A percentile compares a stretch with the other conserved stretches of the same genome.
These are phyloP conservation scores for Cyberlindnera saturnus DNA, from an alignment of 805 yeast species.

Conservation along the genomic window DNA sequence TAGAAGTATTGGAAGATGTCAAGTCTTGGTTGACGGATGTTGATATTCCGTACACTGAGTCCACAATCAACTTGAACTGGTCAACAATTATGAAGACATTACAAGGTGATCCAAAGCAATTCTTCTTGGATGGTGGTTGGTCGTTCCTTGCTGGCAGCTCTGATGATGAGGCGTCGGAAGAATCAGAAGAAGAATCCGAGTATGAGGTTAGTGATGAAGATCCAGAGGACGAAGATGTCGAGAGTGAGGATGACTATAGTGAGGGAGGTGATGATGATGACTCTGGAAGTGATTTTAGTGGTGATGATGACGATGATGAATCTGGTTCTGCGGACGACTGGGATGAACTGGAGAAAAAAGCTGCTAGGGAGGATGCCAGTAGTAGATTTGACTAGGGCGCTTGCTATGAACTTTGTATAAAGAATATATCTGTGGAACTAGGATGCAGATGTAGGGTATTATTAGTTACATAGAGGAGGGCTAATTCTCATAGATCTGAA, in stretches of 20 bases:
- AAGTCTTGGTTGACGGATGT: slow-evolving; percentile 98
- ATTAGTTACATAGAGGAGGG: too few species aligned
- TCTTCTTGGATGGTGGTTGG: slow-evolving; percentile 96
- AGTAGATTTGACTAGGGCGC: slow-evolving; percentile 40
- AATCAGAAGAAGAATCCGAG: slow-evolving; percentile 65
- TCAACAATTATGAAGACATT: slow-evolving; percentile 90
- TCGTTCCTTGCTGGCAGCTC: slow-evolving; percentile 84
- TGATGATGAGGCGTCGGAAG: slow-evolving; percentile 59
- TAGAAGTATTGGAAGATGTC: slow-evolving; percentile 84
- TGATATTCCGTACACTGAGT: slow-evolving; percentile 91
- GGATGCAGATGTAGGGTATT: too few species aligned
- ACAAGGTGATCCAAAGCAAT: slow-evolving; percentile 87
- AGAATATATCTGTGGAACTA: too few species aligned
- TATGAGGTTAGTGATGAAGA: slow-evolving; percentile 40
- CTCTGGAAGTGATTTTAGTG: slow-evolving; percentile 29
- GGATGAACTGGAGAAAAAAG: slow-evolving; percentile 25
- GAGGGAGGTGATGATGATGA: slow-evolving; percentile 28
- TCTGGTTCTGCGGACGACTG: slow-evolving; percentile 35
- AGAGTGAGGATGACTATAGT: slow-evolving; percentile 29
- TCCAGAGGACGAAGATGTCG: slow-evolving; percentile 37
- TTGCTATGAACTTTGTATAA: background rate
- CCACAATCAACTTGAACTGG: slow-evolving; percentile 96
- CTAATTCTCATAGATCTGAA: too few species aligned
- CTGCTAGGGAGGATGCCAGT: slow-evolving; percentile 31
- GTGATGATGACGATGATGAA: slow-evolving; percentile 32